Evolutionary conservation across 2,329 filamentous ascomycete genomes (phyloP), one percentile per base, ranked within the genome.

Genomic region (Hysterium pulicare): DNA sequence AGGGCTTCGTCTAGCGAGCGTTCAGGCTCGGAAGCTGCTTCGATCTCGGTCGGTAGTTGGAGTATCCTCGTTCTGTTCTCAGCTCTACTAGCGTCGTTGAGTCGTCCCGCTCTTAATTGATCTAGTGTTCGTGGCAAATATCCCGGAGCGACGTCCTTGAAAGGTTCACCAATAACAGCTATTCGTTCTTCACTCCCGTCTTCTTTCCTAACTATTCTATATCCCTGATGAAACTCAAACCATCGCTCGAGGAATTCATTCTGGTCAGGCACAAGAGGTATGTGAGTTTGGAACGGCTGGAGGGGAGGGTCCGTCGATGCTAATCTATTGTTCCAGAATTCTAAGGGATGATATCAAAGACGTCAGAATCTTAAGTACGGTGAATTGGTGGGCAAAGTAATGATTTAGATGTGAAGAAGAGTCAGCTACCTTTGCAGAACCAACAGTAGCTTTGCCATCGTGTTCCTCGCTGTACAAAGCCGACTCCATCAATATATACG

Each of bases 401-500:
- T 5, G 26, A 19, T 11, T 33, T 21, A 17, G 21, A 28, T n/a
- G 28, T 33, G 13, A 5, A 41, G 13, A 33, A 33, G 32, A 24
- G 39, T 17, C 4, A 17, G 5, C 11, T 48, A 66, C 68, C 65
- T 57, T 72, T 71, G 47, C 73, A 76, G 49, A 70, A 73, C 72
- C 72, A 75, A 48, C 73, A 76, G 45, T 76, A 76, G 42, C 69
- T 59, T 49, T 76, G 70, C 72, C 73, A 75, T 30, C 73, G 51
- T 4, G 67, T 72, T 2, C 72, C 73, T 19, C 71, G 60, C 26
- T 68, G 63, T 5, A 75, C 72, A 33, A 71, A 72, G 8, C 73
- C 73, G n/a, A 75, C 61, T 16, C 73, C 73, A 41, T 75, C 73
- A 30, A 76, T 68, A 50, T 76, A 76, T 0, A 71, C 68, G 10